Conservation (phyloP, 768 basidiomycete species). For the Hypholoma sublateritium region DNA sequence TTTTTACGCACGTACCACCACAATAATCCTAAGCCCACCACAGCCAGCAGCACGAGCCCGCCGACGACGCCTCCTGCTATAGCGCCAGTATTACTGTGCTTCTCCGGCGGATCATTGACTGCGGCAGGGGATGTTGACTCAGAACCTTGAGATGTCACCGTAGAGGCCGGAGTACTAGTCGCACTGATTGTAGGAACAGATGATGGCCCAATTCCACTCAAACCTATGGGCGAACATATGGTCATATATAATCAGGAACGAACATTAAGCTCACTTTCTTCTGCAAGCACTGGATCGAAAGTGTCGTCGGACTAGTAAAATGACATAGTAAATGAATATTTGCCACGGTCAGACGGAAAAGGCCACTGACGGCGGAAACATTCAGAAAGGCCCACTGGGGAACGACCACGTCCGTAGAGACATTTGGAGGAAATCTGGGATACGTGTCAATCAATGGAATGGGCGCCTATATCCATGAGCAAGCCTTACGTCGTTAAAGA, state of each 20-base stretch:
- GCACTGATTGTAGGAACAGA: background rate
- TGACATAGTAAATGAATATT: conserved; percentile 5
- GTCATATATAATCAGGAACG: background rate
- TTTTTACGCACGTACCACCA: conserved; percentile 38
- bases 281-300: conserved; percentile 37
- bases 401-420: conserved; percentile 43
- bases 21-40: conserved; percentile 33
- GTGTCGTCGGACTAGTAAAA: conserved; percentile 27
- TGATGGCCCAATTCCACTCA: background rate
- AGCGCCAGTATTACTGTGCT: conserved; percentile 43
- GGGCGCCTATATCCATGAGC: conserved; percentile 3
- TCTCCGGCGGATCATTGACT: background rate
- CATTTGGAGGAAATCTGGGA: conserved; percentile 41
- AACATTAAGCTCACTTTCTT: conserved; percentile 13
- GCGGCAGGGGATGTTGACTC: background rate
- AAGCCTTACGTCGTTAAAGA: conserved; percentile 29
- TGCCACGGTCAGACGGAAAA: background rate
- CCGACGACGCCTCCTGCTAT: conserved; percentile 65
- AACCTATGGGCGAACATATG: background rate
- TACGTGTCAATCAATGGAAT: background rate
- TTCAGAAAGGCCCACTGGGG: conserved; percentile 62
- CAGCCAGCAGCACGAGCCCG: conserved; percentile 43
- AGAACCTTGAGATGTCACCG: background rate
- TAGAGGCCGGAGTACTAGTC: conserved; percentile 2
- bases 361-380: conserved; percentile 35